Conservation (phyloP, 2,329 filamentous ascomycete species). For the Sclerotinia spermophila region DNA sequence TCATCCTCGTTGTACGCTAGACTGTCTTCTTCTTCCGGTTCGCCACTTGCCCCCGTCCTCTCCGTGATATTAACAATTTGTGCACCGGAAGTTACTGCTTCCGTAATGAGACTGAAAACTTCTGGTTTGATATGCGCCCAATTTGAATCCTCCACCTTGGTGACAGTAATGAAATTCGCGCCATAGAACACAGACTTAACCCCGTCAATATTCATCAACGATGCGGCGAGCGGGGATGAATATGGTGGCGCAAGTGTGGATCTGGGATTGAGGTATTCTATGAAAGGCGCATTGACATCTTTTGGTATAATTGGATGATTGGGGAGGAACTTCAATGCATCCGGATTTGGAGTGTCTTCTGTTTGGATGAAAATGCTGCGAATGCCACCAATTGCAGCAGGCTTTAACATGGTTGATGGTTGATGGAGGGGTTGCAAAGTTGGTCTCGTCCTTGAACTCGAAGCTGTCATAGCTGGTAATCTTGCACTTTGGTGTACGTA, state of each 20-base stretch:
- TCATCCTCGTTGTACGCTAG: slow-evolving; percentile 86
- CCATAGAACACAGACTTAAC: slow-evolving; percentile 96
- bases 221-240: slow-evolving; percentile 84
- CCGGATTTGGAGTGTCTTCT: slow-evolving; percentile 88
- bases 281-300: slow-evolving; percentile 67
- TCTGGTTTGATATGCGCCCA: slow-evolving; percentile 97
- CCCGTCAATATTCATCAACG: slow-evolving; percentile 89
- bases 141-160: slow-evolving; percentile 79
- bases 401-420: slow-evolving; percentile 40
- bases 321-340: slow-evolving; percentile 93
- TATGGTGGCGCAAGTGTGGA: slow-evolving; percentile 84
- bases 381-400: slow-evolving; percentile 39
- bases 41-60: slow-evolving; percentile 49
- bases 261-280: slow-evolving; percentile 89
- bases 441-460: slow-evolving; percentile 45
- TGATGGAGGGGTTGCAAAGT: slow-evolving; percentile 42
- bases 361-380: slow-evolving; percentile 98
- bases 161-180: slow-evolving; percentile 93
- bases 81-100: slow-evolving; percentile 81
- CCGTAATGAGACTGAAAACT: slow-evolving; percentile 91
- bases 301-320: slow-evolving; percentile 82
- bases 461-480: slow-evolving; percentile 46
- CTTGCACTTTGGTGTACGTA: slow-evolving; percentile 43
- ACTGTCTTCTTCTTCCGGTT: slow-evolving; percentile 58
- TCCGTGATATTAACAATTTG: slow-evolving; percentile 71